phyloP scores from a whole-genome alignment of 306 rosid genomes.

The Lathyrus sativus region DNA sequence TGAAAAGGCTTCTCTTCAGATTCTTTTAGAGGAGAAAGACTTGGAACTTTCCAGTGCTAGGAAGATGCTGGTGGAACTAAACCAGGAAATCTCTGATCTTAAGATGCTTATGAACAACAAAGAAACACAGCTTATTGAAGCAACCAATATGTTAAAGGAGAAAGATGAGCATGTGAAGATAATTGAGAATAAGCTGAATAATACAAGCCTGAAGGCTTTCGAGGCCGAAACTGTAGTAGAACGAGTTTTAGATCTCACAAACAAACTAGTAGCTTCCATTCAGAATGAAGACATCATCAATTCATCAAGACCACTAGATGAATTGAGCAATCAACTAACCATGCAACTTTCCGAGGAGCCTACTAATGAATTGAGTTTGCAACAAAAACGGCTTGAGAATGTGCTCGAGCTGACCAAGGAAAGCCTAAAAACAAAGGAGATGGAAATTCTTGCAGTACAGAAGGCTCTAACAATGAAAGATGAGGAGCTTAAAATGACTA shows the following conservation, averaged over 20 bases:
- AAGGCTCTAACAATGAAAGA: slow-evolving; percentile 72
- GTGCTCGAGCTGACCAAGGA: slow-evolving; percentile 72
- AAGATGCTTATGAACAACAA: slow-evolving; percentile 64
- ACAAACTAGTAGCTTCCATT: slow-evolving; percentile 62
- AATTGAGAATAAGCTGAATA: slow-evolving; percentile 56
- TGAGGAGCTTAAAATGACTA: slow-evolving; percentile 72
- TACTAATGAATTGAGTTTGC: slow-evolving; percentile 48
- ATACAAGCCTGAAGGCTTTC: slow-evolving; percentile 55
- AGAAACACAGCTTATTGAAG: slow-evolving; percentile 75
- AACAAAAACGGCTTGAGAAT: slow-evolving; percentile 58
- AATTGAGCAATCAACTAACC: slow-evolving; percentile 38
- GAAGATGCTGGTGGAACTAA: slow-evolving; percentile 60
- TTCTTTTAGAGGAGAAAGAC: slow-evolving; percentile 77
- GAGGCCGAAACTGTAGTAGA: slow-evolving; percentile 78
- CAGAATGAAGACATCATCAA: slow-evolving; percentile 47
- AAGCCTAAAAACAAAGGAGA: slow-evolving; percentile 66
- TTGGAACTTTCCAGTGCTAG: slow-evolving; percentile 75
- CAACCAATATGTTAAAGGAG: slow-evolving; percentile 70
- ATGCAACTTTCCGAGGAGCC: slow-evolving; percentile 51
- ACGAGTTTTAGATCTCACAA: slow-evolving; percentile 68
- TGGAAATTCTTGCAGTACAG: slow-evolving; percentile 70
- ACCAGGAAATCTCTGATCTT: slow-evolving; percentile 69
- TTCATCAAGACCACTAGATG: slow-evolving; percentile 35
- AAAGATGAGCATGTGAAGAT: slow-evolving; percentile 68
- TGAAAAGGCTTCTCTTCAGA: slow-evolving; percentile 65